Evolutionary conservation across 176 grass and related monocot species (phyloP), one percentile per base, ranked within the genome.

Genomic region (Eragrostis curvula): DNA sequence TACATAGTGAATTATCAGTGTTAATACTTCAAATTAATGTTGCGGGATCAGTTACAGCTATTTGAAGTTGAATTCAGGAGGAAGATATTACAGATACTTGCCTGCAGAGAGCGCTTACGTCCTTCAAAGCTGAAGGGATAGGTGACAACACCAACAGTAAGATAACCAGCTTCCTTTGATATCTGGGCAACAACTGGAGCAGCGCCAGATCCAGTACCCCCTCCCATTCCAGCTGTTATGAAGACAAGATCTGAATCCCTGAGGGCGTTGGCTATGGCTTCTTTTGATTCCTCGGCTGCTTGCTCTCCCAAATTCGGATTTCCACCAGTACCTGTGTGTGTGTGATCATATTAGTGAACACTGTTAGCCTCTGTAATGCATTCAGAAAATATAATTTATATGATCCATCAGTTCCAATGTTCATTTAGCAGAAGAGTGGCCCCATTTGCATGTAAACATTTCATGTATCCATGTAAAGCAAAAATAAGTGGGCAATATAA

Each of bases 121-220:
- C 96, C 93, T 87, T 98, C 96, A 6, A 98, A 98, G 53, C 87
- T 95, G 75, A 98, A 98, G 70, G 96, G 96, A 80, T 93, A 98
- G 3, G 96, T 99, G 57, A 99, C 93, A 36, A 96, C 96, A 77
- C 96, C 96, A 64, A 99, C 93, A 52, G 93, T 99, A 47, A 99
- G 91, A 91, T 99, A 96, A 80, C 96, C 96, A 6, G 93, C 96
- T 82, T 99, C 93, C 76, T 90, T 99, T 83, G 96, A 90, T 86
- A 99, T 94, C 82, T 96, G 93, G 39, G 91, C 96, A 85, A 99
- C 96, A 91, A 99, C 93, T 68, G 96, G 96, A 91, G 93, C 93
- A 88, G 96, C 96, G 80, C 91, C 93, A 2, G 96, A 99, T 51
- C 96, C 96, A 30, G 93, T 96, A 70, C 93, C 93, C 16, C 96